A percentile compares a stretch with the other conserved stretches of the same genome.
Evolutionary conservation across 2,329 filamentous ascomycete genomes (phyloP).

Genomic region (Raffaelea ambrosiae): DNA sequence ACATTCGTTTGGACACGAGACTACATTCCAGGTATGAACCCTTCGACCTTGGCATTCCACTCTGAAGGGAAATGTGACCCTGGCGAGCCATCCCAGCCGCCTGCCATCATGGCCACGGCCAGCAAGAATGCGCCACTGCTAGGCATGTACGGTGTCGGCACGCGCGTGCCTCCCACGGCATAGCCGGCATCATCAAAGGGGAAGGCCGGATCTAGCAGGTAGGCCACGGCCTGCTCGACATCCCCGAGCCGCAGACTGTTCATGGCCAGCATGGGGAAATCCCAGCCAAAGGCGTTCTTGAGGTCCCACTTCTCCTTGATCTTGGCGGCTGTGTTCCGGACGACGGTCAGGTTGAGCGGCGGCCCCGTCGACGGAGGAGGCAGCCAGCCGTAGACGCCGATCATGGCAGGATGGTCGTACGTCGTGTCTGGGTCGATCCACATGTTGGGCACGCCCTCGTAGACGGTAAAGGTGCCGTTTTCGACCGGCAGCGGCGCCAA

Average conservation of each 20-base stretch:
- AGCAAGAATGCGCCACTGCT: slow-evolving; percentile 39
- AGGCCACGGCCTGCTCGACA: slow-evolving; percentile 26
- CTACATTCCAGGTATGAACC: slow-evolving; percentile 31
- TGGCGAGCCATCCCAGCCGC: slow-evolving; percentile 44
- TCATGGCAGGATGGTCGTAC: slow-evolving; percentile 33
- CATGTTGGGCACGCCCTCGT: slow-evolving; percentile 39
- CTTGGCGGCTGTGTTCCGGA: slow-evolving; percentile 27
- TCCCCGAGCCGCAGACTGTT: slow-evolving; percentile 32
- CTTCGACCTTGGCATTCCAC: slow-evolving; percentile 40
- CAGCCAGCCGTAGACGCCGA: slow-evolving; percentile 32
- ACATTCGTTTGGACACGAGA: too few relatives aligned
- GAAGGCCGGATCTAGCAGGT: slow-evolving; percentile 40
- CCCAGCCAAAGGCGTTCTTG: slow-evolving; percentile 33
- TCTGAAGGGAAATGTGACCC: slow-evolving; percentile 35
- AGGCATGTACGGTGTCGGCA: slow-evolving; percentile 51
- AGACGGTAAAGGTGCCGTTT: slow-evolving; percentile 43
- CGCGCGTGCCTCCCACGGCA: slow-evolving; percentile 40
- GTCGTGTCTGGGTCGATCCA: slow-evolving; percentile 29
- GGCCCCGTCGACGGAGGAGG: slow-evolving; percentile 27
- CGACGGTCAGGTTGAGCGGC: slow-evolving; percentile 24
- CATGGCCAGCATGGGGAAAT: slow-evolving; percentile 36
- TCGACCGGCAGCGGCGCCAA: slow-evolving; percentile 41
- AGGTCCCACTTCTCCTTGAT: slow-evolving; percentile 30
- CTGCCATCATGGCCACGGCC: slow-evolving; percentile 47
- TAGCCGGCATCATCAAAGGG: slow-evolving; percentile 49